phyloP scores from a whole-genome alignment of 1,139 yeast genomes.

The Hansenula sp. region DNA sequence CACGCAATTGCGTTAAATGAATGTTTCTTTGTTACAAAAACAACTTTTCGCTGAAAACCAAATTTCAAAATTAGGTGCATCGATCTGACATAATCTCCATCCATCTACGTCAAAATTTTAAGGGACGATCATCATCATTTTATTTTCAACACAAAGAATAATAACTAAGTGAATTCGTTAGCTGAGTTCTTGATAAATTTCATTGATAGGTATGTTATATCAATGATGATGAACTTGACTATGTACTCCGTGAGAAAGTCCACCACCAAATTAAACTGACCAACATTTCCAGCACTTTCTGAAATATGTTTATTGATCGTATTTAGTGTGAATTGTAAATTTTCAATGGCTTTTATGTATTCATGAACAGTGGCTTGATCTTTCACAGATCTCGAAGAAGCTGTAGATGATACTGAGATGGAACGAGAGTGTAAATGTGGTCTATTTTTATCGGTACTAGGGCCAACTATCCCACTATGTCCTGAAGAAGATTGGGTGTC shows the following conservation, averaged over 20 bases:
- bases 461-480: no score
- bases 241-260: constrained; percentile 7
- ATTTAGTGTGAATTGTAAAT: constrained; percentile 5
- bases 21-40: no score
- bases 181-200: not conserved
- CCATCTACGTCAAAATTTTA: not conserved
- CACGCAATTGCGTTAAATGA: no score
- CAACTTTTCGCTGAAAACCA: no score
- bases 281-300: constrained; percentile 1
- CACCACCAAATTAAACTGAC: constrained; percentile 5
- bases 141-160: no score
- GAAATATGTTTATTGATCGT: constrained; percentile 5
- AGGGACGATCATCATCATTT: not conserved
- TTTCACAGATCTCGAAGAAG: constrained; percentile 9
- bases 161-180: not conserved
- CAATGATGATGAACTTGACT: not conserved
- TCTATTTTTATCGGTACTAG: not conserved
- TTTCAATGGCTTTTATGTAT: constrained; percentile 8
- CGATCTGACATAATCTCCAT: constrained; percentile 2
- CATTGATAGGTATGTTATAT: not conserved
- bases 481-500: not conserved
- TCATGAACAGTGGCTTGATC: constrained; percentile 11
- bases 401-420: constrained; percentile 5
- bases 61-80: not conserved
- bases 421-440: constrained; percentile 7